Conservation (phyloP, 2,329 filamentous ascomycete genomes). For the Aspergillus amoenus region DNA sequence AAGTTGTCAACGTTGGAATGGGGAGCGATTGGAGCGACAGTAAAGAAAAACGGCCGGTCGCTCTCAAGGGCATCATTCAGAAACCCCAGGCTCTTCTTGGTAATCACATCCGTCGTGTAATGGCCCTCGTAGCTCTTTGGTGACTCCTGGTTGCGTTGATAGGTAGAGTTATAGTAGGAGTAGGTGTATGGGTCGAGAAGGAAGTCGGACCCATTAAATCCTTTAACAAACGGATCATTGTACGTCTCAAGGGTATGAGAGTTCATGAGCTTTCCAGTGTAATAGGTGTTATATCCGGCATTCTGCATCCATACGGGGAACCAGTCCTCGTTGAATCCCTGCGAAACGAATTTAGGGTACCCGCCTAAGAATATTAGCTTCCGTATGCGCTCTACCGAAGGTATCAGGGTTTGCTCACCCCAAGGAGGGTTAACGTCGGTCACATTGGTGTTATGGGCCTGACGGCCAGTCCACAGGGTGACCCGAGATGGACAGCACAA, state of each 20-base stretch:
- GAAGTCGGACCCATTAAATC: conserved; percentile 61
- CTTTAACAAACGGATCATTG: conserved; percentile 55
- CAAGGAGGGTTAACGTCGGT: conserved; percentile 45
- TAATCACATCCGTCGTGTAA: conserved; percentile 59
- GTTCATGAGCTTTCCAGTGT: conserved; percentile 70
- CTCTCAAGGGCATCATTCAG: conserved; percentile 59
- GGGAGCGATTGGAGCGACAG: conserved; percentile 65
- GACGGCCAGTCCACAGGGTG: conserved; percentile 62
- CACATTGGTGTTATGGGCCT: conserved; percentile 68
- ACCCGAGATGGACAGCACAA: conserved; percentile 67
- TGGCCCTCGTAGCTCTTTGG: conserved; percentile 55
- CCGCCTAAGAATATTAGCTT: conserved; percentile 34
- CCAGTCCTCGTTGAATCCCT: conserved; percentile 66
- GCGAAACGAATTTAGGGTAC: conserved; percentile 65
- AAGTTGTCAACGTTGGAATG: conserved; percentile 51
- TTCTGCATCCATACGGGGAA: conserved; percentile 70
- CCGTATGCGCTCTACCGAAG: not conserved
- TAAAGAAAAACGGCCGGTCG: conserved; percentile 66
- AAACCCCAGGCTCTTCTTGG: conserved; percentile 57
- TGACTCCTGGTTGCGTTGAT: conserved; percentile 56
- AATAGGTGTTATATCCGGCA: conserved; percentile 67
- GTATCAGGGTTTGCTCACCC: conserved; percentile 5
- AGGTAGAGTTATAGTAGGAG: conserved; percentile 62
- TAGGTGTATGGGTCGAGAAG: conserved; percentile 68
- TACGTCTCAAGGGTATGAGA: conserved; percentile 62